Conservation (phyloP, 1,284 basidiomycete species). For the Testicularia cyperi region DNA sequence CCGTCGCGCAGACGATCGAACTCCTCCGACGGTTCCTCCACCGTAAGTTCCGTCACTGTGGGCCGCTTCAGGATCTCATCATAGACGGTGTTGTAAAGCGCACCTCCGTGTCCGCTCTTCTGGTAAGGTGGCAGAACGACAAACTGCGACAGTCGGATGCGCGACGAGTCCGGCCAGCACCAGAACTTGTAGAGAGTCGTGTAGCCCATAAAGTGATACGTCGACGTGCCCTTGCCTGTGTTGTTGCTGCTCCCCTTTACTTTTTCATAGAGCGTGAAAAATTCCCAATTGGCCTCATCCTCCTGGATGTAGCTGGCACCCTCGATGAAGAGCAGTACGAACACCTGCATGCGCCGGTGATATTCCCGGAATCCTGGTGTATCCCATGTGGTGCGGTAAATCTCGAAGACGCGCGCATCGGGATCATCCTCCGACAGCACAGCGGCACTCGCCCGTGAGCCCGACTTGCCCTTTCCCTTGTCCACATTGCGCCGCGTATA, state of each 20-base stretch:
- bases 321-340: slow-evolving; percentile 91
- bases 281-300: slow-evolving; percentile 62
- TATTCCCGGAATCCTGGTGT: slow-evolving; percentile 89
- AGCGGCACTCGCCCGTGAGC: slow-evolving; percentile 60
- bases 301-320: slow-evolving; percentile 75
- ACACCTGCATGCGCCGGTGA: slow-evolving; percentile 90
- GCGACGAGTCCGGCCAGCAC: slow-evolving; percentile 40
- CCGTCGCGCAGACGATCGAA: slow-evolving; percentile 93
- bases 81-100: slow-evolving; percentile 84
- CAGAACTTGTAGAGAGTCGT: slow-evolving; percentile 50
- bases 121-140: slow-evolving; percentile 90
- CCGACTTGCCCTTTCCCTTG: slow-evolving; percentile 64
- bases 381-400: slow-evolving; percentile 69
- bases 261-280: slow-evolving; percentile 57
- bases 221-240: slow-evolving; percentile 63
- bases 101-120: slow-evolving; percentile 70
- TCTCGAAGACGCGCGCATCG: slow-evolving; percentile 42
- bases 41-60: slow-evolving; percentile 81
- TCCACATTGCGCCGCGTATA: slow-evolving; percentile 66
- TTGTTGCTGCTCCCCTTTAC: no score
- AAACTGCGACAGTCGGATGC: slow-evolving; percentile 72
- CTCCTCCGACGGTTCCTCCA: slow-evolving; percentile 94
- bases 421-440: slow-evolving; percentile 52
- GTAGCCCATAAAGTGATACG: slow-evolving; percentile 70
- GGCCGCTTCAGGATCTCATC: slow-evolving; percentile 71